A percentile compares a stretch with the other conserved stretches of the same genome.
These are phyloP conservation scores for Salix udensis DNA, from an alignment of 345 rosid species.

Conservation along the genomic window DNA sequence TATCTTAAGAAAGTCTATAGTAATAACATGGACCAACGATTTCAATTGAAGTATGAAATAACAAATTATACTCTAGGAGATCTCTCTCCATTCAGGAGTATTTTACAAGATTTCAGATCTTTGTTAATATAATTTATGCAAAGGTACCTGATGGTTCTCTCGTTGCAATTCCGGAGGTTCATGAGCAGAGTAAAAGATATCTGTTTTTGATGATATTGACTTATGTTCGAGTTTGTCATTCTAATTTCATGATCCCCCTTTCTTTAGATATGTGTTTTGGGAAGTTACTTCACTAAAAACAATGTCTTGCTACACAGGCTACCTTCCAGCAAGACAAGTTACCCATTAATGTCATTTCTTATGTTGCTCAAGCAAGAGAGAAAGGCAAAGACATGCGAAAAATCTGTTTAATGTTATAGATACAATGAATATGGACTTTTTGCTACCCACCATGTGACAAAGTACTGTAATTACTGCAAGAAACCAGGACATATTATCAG, in stretches of 20 bases:
- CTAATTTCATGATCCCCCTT: neutral
- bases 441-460: neutral
- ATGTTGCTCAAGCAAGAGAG: neutral
- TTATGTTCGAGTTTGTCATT: neutral
- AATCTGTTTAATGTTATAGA: neutral
- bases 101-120: slow-evolving; percentile 9
- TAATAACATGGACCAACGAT: neutral
- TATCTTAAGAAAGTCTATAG: slow-evolving; percentile 12
- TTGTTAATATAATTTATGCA: neutral
- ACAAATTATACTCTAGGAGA: neutral
- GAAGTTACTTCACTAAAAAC: neutral
- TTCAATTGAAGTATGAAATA: slow-evolving; percentile 15
- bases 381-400: neutral
- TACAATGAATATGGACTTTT: slow-evolving; percentile 10
- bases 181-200: slow-evolving; percentile 12
- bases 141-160: neutral
- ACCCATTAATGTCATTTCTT: neutral
- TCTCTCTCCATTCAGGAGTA: slow-evolving; percentile 13
- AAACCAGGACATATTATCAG: slow-evolving; percentile 1
- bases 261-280: neutral
- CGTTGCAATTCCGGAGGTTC: neutral
- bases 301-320: neutral
- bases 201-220: slow-evolving; percentile 16
- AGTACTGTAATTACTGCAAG: slow-evolving; percentile 9
- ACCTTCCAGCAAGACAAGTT: neutral